Percentiles rank a stretch among this genome's conserved stretches.
phyloP scores from a whole-genome alignment of 2,329 filamentous ascomycete species.

The Penicillium hordei region DNA sequence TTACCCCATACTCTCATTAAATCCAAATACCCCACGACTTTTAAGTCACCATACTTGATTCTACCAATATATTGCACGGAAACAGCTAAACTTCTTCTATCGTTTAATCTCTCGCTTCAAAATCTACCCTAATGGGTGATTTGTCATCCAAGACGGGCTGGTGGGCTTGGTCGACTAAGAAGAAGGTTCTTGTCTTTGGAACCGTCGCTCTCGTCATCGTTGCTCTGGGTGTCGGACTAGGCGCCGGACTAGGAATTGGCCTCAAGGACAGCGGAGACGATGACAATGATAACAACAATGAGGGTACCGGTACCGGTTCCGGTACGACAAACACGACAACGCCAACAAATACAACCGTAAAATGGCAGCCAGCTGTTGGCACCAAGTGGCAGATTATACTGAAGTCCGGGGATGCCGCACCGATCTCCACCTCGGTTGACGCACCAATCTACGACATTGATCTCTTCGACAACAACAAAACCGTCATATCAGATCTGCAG shows the following conservation, averaged over 20 bases:
- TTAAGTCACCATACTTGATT: not conserved
- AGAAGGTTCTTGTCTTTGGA: constrained; percentile 33
- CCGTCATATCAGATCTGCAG: constrained; percentile 52
- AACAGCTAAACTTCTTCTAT: not conserved
- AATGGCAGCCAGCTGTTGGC: constrained; percentile 56
- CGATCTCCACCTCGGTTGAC: constrained; percentile 47
- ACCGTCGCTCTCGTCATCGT: constrained; percentile 37
- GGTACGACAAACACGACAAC: constrained; percentile 24
- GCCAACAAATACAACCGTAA: constrained; percentile 26
- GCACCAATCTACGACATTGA: constrained; percentile 63
- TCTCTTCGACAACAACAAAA: constrained; percentile 54
- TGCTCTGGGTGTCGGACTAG: constrained; percentile 56
- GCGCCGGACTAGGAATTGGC: constrained; percentile 59
- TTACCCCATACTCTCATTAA: not conserved
- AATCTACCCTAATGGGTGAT: constrained; percentile 3
- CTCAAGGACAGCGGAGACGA: constrained; percentile 39
- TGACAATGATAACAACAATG: constrained; percentile 27
- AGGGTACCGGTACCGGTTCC: constrained; percentile 23
- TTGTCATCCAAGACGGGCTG: constrained; percentile 25
- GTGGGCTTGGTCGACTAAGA: constrained; percentile 34
- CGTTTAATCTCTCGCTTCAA: not conserved
- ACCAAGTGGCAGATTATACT: constrained; percentile 65
- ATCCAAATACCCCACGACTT: not conserved
- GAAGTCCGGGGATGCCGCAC: constrained; percentile 19
- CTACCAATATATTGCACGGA: not conserved